These are phyloP conservation scores for Meripilus lineatus DNA, from an alignment of 1,284 basidiomycete genomes.

Conservation along the genomic window DNA sequence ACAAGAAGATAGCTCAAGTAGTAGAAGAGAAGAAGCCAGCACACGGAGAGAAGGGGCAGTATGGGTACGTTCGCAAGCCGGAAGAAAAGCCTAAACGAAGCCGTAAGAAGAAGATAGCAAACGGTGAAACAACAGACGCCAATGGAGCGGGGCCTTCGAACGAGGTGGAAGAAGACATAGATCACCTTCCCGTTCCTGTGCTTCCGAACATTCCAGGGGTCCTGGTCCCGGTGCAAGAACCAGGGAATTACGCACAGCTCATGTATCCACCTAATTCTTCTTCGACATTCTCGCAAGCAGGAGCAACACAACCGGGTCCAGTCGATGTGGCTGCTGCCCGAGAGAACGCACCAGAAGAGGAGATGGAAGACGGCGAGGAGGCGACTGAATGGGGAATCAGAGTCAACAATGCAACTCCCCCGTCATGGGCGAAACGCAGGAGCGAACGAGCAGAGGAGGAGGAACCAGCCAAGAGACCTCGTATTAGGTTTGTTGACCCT, in stretches of 20 bases:
- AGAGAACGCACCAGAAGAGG: slow-evolving; percentile 28
- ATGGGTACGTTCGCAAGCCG: slow-evolving; percentile 67
- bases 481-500: slow-evolving; percentile 21
- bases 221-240: slow-evolving; percentile 10
- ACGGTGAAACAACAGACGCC: slow-evolving; percentile 7
- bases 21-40: slow-evolving; percentile 62
- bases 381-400: slow-evolving; percentile 59
- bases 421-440: slow-evolving; percentile 63
- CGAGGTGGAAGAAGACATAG: slow-evolving; percentile 6
- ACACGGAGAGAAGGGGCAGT: slow-evolving; percentile 69
- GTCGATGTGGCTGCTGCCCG: slow-evolving; percentile 21
- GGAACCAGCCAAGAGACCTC: slow-evolving; percentile 22
- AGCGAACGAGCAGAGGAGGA: slow-evolving; percentile 31
- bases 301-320: slow-evolving; percentile 12
- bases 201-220: slow-evolving; percentile 15
- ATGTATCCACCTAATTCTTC: slow-evolving; percentile 1
- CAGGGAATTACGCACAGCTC: neutral
- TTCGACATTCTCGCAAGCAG: neutral
- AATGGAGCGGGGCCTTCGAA: slow-evolving; percentile 14
- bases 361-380: slow-evolving; percentile 54
- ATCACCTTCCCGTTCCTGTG: slow-evolving; percentile 15
- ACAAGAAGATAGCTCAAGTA: slow-evolving; percentile 54
- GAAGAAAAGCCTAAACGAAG: slow-evolving; percentile 58
- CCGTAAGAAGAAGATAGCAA: slow-evolving; percentile 38
- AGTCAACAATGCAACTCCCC: slow-evolving; percentile 55